Evolutionary conservation across 2,329 filamentous ascomycete species (phyloP), one percentile per base, ranked within the genome.

Genomic region (Trichoderma guizhouense): DNA sequence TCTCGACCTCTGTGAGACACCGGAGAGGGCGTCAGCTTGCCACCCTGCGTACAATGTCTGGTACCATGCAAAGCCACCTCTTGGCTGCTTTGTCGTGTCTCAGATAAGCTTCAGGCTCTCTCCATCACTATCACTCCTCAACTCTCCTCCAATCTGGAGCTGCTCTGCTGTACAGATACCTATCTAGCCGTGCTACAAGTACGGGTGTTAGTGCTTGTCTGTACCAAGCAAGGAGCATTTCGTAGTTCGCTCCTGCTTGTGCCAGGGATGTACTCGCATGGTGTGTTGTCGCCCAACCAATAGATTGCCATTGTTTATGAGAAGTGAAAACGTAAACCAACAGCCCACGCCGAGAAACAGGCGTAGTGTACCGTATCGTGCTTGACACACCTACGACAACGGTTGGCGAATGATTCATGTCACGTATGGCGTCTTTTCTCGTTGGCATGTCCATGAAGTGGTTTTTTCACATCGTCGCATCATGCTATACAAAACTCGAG

Each of bases 1-100:
- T 71, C 68, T 71, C 39, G 58, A 64, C 57, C 57, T 53, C 62
- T 63, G 58, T 64, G 68, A 63, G 60, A 71, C 68, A 71, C 36
- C 61, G 34, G 62, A 36, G 24, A 69, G 57, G 60, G 61, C 69
- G 69, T 64, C 69, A 66, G 61, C 69, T 71, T 71, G 61, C 69
- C 69, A 66, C 43, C 53, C 61, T 71, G 60, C 55, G 64, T 55
- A 68, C 70, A 55, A 61, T 51, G 61, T 65, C 60, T 62, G 58
- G 71, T 43, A 55, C 64, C 43, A 47, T 66, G 71, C 71, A 67
- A 67, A 64, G 71, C 68, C 32, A 67, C 51, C 53, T 72, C 64
- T 72, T 67, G 71, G 60, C 65, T 55, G 61, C 32, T 63, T 69
- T 69, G 60, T 61, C 36, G 15, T 72, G 69, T 67, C 69, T 66